These are phyloP conservation scores for Fonsecaea erecta DNA, from an alignment of 2,329 filamentous ascomycete genomes.

Conservation along the genomic window DNA sequence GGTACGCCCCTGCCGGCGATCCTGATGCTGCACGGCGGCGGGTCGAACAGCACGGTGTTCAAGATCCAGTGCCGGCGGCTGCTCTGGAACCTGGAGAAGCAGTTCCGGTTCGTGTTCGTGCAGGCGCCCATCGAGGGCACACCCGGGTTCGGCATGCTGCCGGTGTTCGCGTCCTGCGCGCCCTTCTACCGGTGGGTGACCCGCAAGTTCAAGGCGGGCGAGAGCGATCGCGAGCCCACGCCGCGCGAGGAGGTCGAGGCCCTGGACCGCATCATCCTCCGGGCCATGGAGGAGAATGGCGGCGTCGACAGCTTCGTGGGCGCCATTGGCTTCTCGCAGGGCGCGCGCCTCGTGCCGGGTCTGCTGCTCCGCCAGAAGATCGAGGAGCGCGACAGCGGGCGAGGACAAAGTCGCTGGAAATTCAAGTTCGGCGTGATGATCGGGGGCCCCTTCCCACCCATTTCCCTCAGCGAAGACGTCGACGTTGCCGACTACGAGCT, in stretches of 20 bases:
- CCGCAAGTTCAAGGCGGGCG: constrained; percentile 30
- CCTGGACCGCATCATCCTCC: constrained; percentile 29
- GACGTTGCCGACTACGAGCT: constrained; percentile 30
- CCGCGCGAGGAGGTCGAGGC: constrained; percentile 31
- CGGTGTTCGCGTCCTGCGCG: constrained; percentile 44
- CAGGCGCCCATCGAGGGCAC: constrained; percentile 41
- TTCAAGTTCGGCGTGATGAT: constrained; percentile 38
- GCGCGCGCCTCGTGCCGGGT: constrained; percentile 40
- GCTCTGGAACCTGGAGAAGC: constrained; percentile 39
- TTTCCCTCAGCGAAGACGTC: constrained; percentile 26
- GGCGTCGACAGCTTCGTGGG: constrained; percentile 39
- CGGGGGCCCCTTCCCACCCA: constrained; percentile 38
- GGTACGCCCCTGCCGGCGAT: constrained; percentile 39
- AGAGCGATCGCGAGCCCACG: constrained; percentile 31
- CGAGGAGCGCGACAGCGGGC: constrained; percentile 24
- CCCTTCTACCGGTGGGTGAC: constrained; percentile 46
- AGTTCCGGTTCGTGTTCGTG: constrained; percentile 47
- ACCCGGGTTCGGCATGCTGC: constrained; percentile 45
- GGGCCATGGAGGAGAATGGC: constrained; percentile 36
- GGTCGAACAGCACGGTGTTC: constrained; percentile 46
- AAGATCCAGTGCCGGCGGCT: constrained; percentile 46
- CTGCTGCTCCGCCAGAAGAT: constrained; percentile 39
- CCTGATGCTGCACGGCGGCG: constrained; percentile 50
- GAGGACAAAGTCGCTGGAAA: constrained; percentile 23
- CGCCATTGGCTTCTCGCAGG: constrained; percentile 46